Conservation (phyloP, 2,329 filamentous ascomycete species). For the Fusarium albidum region DNA sequence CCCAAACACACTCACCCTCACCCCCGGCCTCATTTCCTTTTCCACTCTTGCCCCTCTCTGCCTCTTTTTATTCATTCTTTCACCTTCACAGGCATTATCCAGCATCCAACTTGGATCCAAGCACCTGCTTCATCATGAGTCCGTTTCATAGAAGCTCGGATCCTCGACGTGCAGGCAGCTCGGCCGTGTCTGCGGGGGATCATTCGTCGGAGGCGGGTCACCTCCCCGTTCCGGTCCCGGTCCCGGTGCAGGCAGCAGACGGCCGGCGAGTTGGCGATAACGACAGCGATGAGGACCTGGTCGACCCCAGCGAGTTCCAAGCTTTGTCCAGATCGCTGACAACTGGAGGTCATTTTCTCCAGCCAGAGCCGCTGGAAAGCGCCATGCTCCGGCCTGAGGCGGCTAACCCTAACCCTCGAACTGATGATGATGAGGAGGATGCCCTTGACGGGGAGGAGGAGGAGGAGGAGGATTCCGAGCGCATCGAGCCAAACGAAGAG, state of each 20-base stretch:
- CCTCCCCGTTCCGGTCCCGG: conserved; percentile 27
- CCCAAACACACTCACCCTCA: background rate
- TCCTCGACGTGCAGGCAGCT: background rate
- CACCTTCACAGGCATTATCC: background rate
- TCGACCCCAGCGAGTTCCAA: conserved; percentile 37
- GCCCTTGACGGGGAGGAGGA: conserved; percentile 7
- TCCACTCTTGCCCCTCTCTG: background rate
- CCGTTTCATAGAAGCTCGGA: conserved; percentile 9
- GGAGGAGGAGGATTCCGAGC: conserved; percentile 21
- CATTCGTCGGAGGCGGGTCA: conserved; percentile 11
- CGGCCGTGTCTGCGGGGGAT: background rate
- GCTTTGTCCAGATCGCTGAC: conserved; percentile 51
- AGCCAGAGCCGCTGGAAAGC: conserved; percentile 52
- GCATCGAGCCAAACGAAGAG: conserved; percentile 30
- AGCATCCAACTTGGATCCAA: background rate
- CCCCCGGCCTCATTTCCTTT: conserved; percentile 1
- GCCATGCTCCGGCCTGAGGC: conserved; percentile 47
- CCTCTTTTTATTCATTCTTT: background rate
- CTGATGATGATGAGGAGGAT: conserved; percentile 18
- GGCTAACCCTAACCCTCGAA: conserved; percentile 32
- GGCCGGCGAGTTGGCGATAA: conserved; percentile 11
- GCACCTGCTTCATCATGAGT: conserved; percentile 14
- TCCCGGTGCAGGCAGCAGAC: conserved; percentile 29
- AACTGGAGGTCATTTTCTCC: conserved; percentile 48
- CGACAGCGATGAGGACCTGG: conserved; percentile 20